Evolutionary conservation across 1,284 basidiomycete genomes (phyloP), one percentile per base, ranked within the genome.

Genomic region (Malassezia nana): DNA sequence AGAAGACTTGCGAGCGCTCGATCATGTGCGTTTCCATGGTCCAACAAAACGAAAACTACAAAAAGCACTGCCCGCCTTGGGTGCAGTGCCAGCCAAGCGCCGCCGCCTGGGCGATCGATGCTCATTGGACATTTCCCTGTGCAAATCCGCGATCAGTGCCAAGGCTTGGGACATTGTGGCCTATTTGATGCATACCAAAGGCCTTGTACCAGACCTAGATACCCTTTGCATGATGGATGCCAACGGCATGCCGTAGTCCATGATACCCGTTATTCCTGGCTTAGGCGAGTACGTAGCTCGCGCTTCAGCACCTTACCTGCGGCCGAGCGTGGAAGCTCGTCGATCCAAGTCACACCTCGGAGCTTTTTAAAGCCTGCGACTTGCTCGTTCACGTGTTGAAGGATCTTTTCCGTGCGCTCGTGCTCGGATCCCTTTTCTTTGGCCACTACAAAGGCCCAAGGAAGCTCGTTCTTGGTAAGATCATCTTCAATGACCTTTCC

Each of bases 251-350:
- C 20, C 44, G n/a, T 47, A 47, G 41, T 6, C 31, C n/a, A 31
- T 16, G 29, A 20, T 25, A 16, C 46, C 4, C 30, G 16, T 38
- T 46, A 46, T 29, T 30, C 16, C 20, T 49, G 28, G 16, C 26
- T 39, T 25, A 52, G 28, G 12, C 40, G 31, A 7, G 44, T 41
- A 4, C 45, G 18, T 22, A 73, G 57, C 46, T 72, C 66, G 41
- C 65, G 60, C 50, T 70, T 71, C 13, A 74, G 52, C 9, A 74
- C 58, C 55, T 74, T 74, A 26, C 71, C 71, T 6, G 68, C 58
- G 4, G 61, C 59, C 26, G 55, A 25, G 48, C 55, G 52, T 55
- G 71, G 71, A 1, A 72, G 46, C 6, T 59, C 57, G 9, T 69
- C 60, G 30, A 68, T 47, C 66, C 66, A 74, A 10, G 64, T 64